Percentiles rank a stretch among this genome's conserved stretches.
phyloP scores from a whole-genome alignment of 2,329 filamentous ascomycete genomes.

The Pseudocercospora crystallina region DNA sequence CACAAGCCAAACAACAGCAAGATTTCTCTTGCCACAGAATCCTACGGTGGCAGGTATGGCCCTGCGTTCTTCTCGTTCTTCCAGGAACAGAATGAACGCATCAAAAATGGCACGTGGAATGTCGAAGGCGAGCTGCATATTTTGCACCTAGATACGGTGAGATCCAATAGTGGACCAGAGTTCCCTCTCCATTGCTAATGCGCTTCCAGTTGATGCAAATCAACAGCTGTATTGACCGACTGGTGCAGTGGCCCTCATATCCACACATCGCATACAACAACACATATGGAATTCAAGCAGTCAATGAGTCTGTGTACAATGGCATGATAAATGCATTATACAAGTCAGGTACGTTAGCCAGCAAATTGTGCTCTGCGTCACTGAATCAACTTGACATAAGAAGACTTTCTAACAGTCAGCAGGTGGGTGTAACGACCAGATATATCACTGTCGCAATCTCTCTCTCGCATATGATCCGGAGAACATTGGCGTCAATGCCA shows the following conservation, averaged over 20 bases:
- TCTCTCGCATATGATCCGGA: slow-evolving; percentile 51
- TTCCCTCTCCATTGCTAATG: too few relatives aligned
- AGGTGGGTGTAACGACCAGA: slow-evolving; percentile 55
- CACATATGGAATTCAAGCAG: slow-evolving; percentile 54
- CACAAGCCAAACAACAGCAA: slow-evolving; percentile 61
- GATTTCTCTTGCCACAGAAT: slow-evolving; percentile 53
- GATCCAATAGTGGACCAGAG: slow-evolving; percentile 25
- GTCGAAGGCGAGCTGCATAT: slow-evolving; percentile 33
- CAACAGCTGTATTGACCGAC: slow-evolving; percentile 57
- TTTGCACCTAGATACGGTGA: slow-evolving; percentile 50
- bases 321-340: slow-evolving; percentile 47
- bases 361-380: too few relatives aligned
- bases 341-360: slow-evolving; percentile 49
- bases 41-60: slow-evolving; percentile 58
- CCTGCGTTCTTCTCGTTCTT: slow-evolving; percentile 59
- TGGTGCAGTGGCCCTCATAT: slow-evolving; percentile 50
- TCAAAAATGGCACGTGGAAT: slow-evolving; percentile 43
- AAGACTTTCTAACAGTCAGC: slow-evolving; percentile 21
- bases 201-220: slow-evolving; percentile 39
- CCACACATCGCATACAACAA: slow-evolving; percentile 56
- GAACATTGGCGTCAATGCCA: slow-evolving; percentile 42
- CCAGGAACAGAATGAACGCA: slow-evolving; percentile 56
- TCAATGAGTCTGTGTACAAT: slow-evolving; percentile 51
- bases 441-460: slow-evolving; percentile 52
- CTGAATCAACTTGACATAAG: too few relatives aligned